phyloP scores from a whole-genome alignment of 2,329 filamentous ascomycete genomes.

The Trichothecium sympodiale region DNA sequence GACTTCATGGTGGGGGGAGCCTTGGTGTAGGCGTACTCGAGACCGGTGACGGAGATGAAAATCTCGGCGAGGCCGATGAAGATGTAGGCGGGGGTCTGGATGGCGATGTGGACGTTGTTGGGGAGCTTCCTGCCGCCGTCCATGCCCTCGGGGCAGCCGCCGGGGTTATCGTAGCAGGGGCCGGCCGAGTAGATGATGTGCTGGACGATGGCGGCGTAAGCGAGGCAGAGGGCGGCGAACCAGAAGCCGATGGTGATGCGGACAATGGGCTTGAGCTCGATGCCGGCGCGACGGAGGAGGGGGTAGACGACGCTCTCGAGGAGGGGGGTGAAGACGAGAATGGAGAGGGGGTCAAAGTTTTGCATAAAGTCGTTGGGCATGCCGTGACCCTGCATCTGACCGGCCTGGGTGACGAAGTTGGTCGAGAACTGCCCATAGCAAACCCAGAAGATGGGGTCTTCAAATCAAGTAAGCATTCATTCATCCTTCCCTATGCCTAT shows the following conservation, averaged over 20 bases:
- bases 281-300: conserved; percentile 40
- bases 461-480: no score
- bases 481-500: no score
- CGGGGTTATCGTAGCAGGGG: conserved; percentile 36
- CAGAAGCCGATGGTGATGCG: conserved; percentile 57
- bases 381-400: conserved; percentile 46
- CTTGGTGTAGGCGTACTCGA: conserved; percentile 67
- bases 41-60: conserved; percentile 54
- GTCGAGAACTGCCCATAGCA: conserved; percentile 57
- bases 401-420: conserved; percentile 55
- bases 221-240: conserved; percentile 39
- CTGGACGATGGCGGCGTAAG: conserved; percentile 49
- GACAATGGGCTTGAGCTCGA: conserved; percentile 53
- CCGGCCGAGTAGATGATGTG: conserved; percentile 45
- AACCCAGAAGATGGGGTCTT: conserved; percentile 53
- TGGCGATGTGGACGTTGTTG: conserved; percentile 40
- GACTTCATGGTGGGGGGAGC: conserved; percentile 59
- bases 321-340: conserved; percentile 56
- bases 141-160: conserved; percentile 22
- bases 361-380: conserved; percentile 61
- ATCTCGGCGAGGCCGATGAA: conserved; percentile 50
- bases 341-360: conserved; percentile 56
- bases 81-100: conserved; percentile 43
- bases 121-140: conserved; percentile 20
- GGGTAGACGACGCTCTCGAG: conserved; percentile 52